Conservation (phyloP, 805 yeast species). For the Starmerella khaoyaiensis region DNA sequence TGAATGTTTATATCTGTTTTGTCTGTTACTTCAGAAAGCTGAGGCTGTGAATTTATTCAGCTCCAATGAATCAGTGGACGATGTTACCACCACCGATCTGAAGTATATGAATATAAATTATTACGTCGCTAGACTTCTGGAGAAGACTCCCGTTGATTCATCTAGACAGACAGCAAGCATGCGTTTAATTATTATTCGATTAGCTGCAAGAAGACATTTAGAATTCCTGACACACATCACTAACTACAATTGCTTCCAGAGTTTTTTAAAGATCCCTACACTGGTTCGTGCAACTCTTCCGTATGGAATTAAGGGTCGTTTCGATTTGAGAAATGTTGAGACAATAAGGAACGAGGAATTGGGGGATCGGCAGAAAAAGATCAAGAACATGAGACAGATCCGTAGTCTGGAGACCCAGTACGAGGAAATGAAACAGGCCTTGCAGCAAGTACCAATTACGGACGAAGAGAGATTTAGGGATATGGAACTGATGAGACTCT, state of each 20-base stretch:
- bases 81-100: conserved; percentile 49
- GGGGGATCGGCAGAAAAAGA: not conserved
- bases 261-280: not conserved
- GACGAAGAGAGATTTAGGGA: conserved; percentile 10
- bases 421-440: not conserved
- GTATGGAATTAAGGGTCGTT: conserved; percentile 11
- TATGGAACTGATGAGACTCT: conserved; percentile 7
- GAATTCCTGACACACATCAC: conserved; percentile 17
- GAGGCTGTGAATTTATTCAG: conserved; percentile 50
- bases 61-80: conserved; percentile 56
- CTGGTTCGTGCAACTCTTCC: conserved; percentile 9
- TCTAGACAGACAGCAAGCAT: conserved; percentile 10
- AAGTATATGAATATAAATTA: conserved; percentile 49
- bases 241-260: not conserved
- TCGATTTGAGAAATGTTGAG: conserved; percentile 1
- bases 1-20: conserved; percentile 3
- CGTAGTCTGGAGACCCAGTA: not conserved
- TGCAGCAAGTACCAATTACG: not conserved
- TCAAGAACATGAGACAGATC: not conserved
- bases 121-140: conserved; percentile 38
- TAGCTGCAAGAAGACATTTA: conserved; percentile 20
- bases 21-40: conserved; percentile 23
- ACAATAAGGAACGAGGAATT: not conserved
- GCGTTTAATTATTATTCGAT: conserved; percentile 17
- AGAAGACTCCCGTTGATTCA: conserved; percentile 21